Percentiles rank a stretch among this genome's conserved stretches.
Evolutionary conservation across 306 rosid species (phyloP).

Genomic region (Malus sylvestris): DNA sequence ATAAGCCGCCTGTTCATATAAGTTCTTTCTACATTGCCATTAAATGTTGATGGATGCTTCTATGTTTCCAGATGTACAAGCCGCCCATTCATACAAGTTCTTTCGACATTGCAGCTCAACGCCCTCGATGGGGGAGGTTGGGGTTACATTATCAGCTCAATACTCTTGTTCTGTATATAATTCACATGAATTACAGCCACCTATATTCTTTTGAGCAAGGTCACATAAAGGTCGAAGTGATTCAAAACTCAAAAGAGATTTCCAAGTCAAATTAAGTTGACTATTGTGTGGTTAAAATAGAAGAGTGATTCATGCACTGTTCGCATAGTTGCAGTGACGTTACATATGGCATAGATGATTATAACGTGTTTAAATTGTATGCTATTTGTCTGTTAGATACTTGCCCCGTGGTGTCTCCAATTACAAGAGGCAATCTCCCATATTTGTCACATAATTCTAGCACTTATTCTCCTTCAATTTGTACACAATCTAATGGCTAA

Average conservation of each 20-base stretch:
- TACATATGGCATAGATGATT: no score
- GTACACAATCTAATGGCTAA: no score
- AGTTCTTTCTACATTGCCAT: background rate
- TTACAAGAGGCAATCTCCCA: no score
- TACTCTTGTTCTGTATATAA: constrained; percentile 2
- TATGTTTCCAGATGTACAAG: constrained; percentile 18
- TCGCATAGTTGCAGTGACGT: no score
- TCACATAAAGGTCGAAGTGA: background rate
- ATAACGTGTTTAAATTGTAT: no score
- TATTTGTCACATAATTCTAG: no score
- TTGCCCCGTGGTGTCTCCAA: no score
- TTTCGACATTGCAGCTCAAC: constrained; percentile 1
- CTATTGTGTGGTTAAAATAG: background rate
- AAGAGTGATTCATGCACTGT: background rate
- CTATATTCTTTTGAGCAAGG: background rate
- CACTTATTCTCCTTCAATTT: no score
- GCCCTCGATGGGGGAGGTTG: background rate
- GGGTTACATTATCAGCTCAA: background rate
- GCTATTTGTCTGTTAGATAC: no score
- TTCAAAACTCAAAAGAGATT: background rate
- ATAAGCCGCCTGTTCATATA: constrained; percentile 6
- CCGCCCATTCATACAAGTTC: background rate
- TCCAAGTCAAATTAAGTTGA: background rate
- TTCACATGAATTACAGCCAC: background rate
- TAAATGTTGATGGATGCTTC: constrained; percentile 17